Percentiles rank a stretch among this genome's conserved stretches.
phyloP scores from a whole-genome alignment of 441 rosid species.

The Gossypium schwendimanii region DNA sequence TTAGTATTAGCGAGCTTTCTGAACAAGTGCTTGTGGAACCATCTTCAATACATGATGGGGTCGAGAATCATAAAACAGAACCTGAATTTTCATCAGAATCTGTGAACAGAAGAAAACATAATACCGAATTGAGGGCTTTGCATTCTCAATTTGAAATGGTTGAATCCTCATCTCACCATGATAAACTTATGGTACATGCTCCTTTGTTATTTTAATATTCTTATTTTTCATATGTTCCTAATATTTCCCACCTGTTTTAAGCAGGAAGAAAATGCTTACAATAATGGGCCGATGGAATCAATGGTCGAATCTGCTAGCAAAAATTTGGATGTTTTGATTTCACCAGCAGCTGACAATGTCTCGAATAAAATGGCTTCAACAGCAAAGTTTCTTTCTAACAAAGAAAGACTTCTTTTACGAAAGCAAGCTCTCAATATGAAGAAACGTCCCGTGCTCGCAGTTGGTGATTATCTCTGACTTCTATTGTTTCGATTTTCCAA shows the following conservation, averaged over 20 bases:
- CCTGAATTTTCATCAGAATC: conserved; percentile 23
- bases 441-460: conserved; percentile 63
- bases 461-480: conserved; percentile 35
- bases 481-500: background rate
- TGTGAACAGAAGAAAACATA: conserved; percentile 18
- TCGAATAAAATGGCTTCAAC: conserved; percentile 27
- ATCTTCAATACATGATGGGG: conserved; percentile 19
- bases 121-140: conserved; percentile 17
- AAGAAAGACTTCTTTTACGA: conserved; percentile 63
- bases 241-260: conserved; percentile 18
- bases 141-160: conserved; percentile 19
- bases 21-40: conserved; percentile 20
- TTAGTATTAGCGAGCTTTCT: conserved; percentile 4
- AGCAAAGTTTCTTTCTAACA: conserved; percentile 53
- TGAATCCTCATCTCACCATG: conserved; percentile 25
- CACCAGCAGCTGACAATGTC: conserved; percentile 14
- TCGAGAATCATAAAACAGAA: conserved; percentile 23
- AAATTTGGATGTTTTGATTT: conserved; percentile 20
- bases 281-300: conserved; percentile 16
- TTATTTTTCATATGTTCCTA: conserved; percentile 4
- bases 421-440: conserved; percentile 66
- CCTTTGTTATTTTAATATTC: conserved; percentile 9
- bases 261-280: conserved; percentile 24
- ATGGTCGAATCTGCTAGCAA: conserved; percentile 21
- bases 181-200: conserved; percentile 31